These are phyloP conservation scores for Starmerella vitae DNA, from an alignment of 805 yeast genomes.

Conservation along the genomic window DNA sequence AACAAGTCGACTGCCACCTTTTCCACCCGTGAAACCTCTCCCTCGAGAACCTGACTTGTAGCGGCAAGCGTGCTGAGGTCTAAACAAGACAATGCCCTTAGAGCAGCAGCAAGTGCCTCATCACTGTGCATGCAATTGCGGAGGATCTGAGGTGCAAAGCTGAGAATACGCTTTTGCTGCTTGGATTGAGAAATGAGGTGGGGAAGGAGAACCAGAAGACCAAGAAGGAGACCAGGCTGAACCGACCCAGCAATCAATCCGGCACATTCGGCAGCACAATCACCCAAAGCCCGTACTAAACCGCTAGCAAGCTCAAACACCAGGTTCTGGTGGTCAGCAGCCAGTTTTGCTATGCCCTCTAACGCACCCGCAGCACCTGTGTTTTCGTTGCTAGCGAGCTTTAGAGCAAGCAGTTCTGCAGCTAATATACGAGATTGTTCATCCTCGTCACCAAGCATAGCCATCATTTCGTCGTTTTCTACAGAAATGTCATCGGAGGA, in stretches of 20 bases:
- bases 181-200: background rate
- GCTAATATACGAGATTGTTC: constrained; percentile 6
- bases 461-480: background rate
- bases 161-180: background rate
- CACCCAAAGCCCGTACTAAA: background rate
- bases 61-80: constrained; percentile 2
- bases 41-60: constrained; percentile 1
- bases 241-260: background rate
- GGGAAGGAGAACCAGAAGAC: background rate
- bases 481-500: background rate
- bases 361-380: background rate
- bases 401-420: constrained; percentile 4
- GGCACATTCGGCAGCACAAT: background rate
- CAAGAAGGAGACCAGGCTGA: background rate
- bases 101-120: constrained; percentile 3
- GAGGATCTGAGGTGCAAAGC: background rate
- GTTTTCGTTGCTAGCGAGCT: background rate
- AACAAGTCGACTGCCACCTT: constrained; percentile 5
- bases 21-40: background rate
- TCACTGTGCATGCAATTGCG: constrained; percentile 5
- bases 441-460: constrained; percentile 5
- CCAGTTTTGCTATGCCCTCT: background rate
- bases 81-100: background rate
- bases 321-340: background rate
- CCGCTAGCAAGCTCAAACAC: background rate